These are phyloP conservation scores for Aspergillus sp. DNA, from an alignment of 2,329 filamentous ascomycete genomes.

Conservation along the genomic window DNA sequence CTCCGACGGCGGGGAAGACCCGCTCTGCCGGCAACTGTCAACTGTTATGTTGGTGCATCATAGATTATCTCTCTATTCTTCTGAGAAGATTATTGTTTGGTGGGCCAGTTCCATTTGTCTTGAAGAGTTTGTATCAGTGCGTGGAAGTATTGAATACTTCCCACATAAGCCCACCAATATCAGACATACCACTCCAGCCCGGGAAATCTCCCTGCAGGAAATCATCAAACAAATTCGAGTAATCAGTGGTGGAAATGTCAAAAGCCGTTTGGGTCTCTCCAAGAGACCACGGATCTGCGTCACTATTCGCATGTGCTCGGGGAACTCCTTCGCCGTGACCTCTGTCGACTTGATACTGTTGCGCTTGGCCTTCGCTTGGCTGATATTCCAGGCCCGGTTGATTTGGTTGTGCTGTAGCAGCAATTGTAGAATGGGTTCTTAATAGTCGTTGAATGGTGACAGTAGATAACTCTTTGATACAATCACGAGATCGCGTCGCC, in stretches of 20 bases:
- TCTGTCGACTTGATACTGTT: neutral
- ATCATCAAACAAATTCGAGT: conserved; percentile 28
- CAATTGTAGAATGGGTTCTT: neutral
- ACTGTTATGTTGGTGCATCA: neutral
- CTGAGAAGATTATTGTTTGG: neutral
- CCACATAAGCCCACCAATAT: conserved; percentile 38
- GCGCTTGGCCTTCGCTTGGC: neutral
- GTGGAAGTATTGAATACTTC: conserved; percentile 28
- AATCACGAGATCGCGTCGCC: conserved; percentile 41
- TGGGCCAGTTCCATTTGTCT: neutral
- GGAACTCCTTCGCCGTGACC: neutral
- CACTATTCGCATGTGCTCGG: neutral
- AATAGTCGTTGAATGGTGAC: conserved; percentile 31
- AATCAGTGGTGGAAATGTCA: conserved; percentile 13
- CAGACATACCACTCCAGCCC: conserved; percentile 31
- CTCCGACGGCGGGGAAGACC: conserved; percentile 1
- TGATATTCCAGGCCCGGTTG: neutral
- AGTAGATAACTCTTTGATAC: conserved; percentile 35
- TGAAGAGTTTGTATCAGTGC: neutral
- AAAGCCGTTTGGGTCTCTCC: neutral
- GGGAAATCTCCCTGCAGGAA: conserved; percentile 29
- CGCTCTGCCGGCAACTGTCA: neutral
- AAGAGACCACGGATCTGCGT: neutral
- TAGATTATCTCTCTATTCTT: neutral
- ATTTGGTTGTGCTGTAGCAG: neutral